Base-by-base conservation (phyloP, 331 rosid genomes). In the Arachis monticola region DNA sequence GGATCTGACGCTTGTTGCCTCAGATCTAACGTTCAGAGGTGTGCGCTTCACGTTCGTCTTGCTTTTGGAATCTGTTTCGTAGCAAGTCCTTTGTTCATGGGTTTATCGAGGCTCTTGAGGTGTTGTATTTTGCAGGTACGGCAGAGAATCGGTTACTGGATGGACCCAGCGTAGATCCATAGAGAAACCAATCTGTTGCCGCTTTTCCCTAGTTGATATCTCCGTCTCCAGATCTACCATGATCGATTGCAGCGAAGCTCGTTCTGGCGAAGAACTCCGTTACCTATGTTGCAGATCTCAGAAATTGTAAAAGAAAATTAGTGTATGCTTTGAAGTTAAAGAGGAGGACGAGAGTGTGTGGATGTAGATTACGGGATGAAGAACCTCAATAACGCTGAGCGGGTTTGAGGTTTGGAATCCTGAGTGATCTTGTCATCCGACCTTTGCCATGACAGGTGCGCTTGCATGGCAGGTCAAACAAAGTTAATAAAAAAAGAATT, bases 371-470 rank as follows among this genome's bases (percentile, higher is more conserved):
- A 82, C 78, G 60, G 91, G 85, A 80, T 58, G 47, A 71, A 48
- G 13, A 64, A 32, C 52, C 83, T 69, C 17, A 3, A 45, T 53
- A 6, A 5, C 27, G 64, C 50, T 4, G 22, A 13, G 70, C 76
- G 77, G 13, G 73, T 32, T 32, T 10, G 58, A 64, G 40, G 70
- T 1, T 2, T 1, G 6, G 60, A 71, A 75, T 74, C 69, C 77
- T 81, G 91, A 77, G 55, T 41, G 55, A 83, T 87, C 88, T 83
- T 87, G 90, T 88, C 93, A 83, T 89, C 91, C 87, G 98, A 81
- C 97, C 97, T 90, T 94, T 94, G 98, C 98, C 98, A 91, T 94
- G 98, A 5, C 93, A 73, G 98, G 97, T 94, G 98, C 93, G 98
- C 98, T 94, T 91, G 98, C 93, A 69, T 94, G 98, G 98, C 97